Percentiles rank a stretch among this genome's conserved stretches.
Conservation (phyloP, 768 basidiomycete genomes). For the Candolleomyces aberdarensis region DNA sequence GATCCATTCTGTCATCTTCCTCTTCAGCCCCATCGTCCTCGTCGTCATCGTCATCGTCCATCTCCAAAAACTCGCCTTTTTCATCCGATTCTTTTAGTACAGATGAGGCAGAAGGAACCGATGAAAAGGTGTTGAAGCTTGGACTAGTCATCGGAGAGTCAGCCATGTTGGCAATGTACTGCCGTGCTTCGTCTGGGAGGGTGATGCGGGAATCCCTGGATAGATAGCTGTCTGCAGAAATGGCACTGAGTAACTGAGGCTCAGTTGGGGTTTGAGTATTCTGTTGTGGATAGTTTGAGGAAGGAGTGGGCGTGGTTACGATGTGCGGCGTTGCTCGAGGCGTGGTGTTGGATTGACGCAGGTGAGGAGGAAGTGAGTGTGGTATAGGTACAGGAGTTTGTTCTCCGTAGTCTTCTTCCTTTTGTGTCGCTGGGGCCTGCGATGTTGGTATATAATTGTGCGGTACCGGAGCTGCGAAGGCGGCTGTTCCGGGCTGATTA, state of each 20-base stretch:
- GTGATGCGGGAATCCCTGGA: conserved; percentile 69
- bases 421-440: conserved; percentile 8
- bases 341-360: not conserved
- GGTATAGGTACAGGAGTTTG: not conserved
- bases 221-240: conserved; percentile 30
- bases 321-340: not conserved
- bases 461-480: conserved; percentile 1
- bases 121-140: conserved; percentile 33
- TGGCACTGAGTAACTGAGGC: conserved; percentile 30
- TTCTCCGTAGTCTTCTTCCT: not conserved
- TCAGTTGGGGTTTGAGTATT: conserved; percentile 16
- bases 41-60: conserved; percentile 51
- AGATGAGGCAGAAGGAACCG: conserved; percentile 18
- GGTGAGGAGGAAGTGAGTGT: not conserved
- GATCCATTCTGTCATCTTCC: conserved; percentile 31
- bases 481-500: conserved; percentile 6
- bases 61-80: conserved; percentile 63
- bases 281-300: conserved; percentile 15
- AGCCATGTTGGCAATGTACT: conserved; percentile 65
- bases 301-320: conserved; percentile 13
- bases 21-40: conserved; percentile 38
- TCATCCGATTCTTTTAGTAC: conserved; percentile 11
- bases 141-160: conserved; percentile 64
- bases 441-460: not conserved
- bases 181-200: conserved; percentile 73